Base-by-base conservation (phyloP, 495 filamentous ascomycete genomes). In the Tuber brumale region DNA sequence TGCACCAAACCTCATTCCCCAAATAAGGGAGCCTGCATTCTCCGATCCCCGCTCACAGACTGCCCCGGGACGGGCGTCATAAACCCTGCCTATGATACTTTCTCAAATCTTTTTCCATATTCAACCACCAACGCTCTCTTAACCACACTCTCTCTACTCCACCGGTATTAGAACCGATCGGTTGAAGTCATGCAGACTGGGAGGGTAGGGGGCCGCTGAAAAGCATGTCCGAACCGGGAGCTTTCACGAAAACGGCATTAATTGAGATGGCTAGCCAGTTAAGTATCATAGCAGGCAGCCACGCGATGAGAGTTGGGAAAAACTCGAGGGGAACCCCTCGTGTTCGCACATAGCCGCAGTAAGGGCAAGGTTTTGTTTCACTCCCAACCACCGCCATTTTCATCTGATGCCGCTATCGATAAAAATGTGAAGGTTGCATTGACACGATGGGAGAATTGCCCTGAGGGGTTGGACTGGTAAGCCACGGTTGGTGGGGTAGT, bases 321-420 rank as follows among this genome's bases (percentile, higher is more conserved):
- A 16, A 35, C 57, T 66, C 27, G 27, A 5, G 27, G 48, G 57
- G 14, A 66, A 61, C n/a, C 57, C 57, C 57, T 66, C 57, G 27
- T 66, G 57, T 66, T 66, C 14, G 14, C 3, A 66, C 5, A 18
- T 6, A 35, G 3, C 57, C 18, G 57, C 27, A 35, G 57, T 27
- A 66, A 31, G 57, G 27, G 57, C 57, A 18, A 31, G 57, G 35
- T 31, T 35, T 35, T 1, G 27, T 66, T 66, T 66, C 57, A 35
- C 27, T 66, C 57, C 57, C 57, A 66, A 14, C 57, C 57, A 66
- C 57, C 57, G 57, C 57, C 57, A 66, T 66, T 66, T n/a, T 61
- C 57, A 27, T 31, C 57, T 66, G 14, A 66, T 31, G 27, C n/a
- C 14, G 27, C 57, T 66, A 66, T 66, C 57, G 57, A 66, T 66